These are phyloP conservation scores for Pseudopyrenochaeta lycopersici DNA, from an alignment of 2,329 filamentous ascomycete species.

Conservation along the genomic window DNA sequence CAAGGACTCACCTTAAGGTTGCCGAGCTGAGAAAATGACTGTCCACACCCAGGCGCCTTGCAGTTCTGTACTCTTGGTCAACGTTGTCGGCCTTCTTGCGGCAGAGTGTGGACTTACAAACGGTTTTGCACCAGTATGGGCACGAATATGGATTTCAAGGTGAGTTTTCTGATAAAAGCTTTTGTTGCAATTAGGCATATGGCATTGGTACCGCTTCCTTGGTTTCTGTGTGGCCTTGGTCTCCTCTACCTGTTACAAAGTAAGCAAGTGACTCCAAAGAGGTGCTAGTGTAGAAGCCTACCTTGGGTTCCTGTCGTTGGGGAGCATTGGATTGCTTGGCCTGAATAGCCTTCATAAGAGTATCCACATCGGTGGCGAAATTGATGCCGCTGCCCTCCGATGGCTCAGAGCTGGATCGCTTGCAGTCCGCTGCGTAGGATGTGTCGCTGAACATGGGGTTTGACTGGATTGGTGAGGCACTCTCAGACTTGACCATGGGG, in stretches of 20 bases:
- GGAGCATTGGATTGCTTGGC: conserved; percentile 62
- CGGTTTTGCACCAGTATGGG: conserved; percentile 89
- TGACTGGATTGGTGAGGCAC: conserved; percentile 53
- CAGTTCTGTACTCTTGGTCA: conserved; percentile 61
- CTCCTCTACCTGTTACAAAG: conserved; percentile 28
- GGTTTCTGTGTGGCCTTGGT: conserved; percentile 48
- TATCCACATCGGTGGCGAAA: conserved; percentile 85
- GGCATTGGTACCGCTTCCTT: conserved; percentile 77
- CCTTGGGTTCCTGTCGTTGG: conserved; percentile 39
- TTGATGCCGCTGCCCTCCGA: conserved; percentile 59
- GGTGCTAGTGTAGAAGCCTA: conserved; percentile 24
- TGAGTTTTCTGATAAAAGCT: conserved; percentile 92
- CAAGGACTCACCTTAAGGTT: conserved; percentile 78
- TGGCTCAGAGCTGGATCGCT: conserved; percentile 56
- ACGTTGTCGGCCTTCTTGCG: neutral
- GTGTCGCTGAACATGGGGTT: conserved; percentile 50
- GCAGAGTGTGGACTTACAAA: conserved; percentile 68
- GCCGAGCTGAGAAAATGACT: conserved; percentile 86
- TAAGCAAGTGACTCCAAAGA: conserved; percentile 1
- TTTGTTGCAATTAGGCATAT: conserved; percentile 77
- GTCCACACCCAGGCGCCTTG: conserved; percentile 75
- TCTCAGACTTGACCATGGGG: conserved; percentile 55
- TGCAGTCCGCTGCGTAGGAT: conserved; percentile 49
- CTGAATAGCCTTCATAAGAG: conserved; percentile 89
- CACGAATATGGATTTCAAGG: conserved; percentile 85